phyloP scores from a whole-genome alignment of 140 eudicot species.

The Senecio squalidus region DNA sequence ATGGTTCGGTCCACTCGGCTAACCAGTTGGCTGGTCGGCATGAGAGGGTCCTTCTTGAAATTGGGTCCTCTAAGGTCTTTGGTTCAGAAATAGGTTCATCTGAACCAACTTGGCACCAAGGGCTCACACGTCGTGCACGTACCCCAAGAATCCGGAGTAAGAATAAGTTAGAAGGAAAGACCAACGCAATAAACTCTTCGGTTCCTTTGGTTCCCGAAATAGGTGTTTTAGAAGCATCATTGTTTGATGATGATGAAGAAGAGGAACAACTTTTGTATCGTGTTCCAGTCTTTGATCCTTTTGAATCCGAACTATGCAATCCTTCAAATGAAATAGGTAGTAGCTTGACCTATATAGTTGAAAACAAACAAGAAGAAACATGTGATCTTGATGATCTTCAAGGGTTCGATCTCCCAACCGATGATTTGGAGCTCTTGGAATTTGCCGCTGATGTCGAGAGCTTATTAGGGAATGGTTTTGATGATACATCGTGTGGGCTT shows the following conservation, averaged over 20 bases:
- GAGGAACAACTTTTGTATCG: constrained; percentile 57
- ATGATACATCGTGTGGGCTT: constrained; percentile 39
- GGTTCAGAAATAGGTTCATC: constrained; percentile 2
- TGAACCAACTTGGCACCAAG: constrained; percentile 69
- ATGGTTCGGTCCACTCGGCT: constrained; percentile 63
- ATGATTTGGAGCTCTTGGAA: constrained; percentile 55
- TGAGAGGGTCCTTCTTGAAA: constrained; percentile 54
- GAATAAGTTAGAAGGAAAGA: constrained; percentile 29
- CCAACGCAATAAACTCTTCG: constrained; percentile 13
- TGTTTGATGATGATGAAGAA: constrained; percentile 33
- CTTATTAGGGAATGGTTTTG: constrained; percentile 52
- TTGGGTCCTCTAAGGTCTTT: constrained; percentile 26
- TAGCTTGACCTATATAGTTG: constrained; percentile 15
- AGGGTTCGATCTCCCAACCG: constrained; percentile 44
- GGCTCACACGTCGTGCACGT: constrained; percentile 71
- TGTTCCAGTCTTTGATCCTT: constrained; percentile 78
- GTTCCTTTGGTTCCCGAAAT: constrained; percentile 66
- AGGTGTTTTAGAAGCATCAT: constrained; percentile 36
- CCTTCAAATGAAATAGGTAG: constrained; percentile 14
- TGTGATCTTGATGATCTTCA: constrained; percentile 38
- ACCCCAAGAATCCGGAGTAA: constrained; percentile 43
- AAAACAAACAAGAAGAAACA: constrained; percentile 24
- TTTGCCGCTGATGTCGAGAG: constrained; percentile 77
- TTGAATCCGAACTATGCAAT: constrained; percentile 43
- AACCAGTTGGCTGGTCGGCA: constrained; percentile 80